Conservation (phyloP, 2,329 filamentous ascomycete genomes). For the Myotisia sp. region DNA sequence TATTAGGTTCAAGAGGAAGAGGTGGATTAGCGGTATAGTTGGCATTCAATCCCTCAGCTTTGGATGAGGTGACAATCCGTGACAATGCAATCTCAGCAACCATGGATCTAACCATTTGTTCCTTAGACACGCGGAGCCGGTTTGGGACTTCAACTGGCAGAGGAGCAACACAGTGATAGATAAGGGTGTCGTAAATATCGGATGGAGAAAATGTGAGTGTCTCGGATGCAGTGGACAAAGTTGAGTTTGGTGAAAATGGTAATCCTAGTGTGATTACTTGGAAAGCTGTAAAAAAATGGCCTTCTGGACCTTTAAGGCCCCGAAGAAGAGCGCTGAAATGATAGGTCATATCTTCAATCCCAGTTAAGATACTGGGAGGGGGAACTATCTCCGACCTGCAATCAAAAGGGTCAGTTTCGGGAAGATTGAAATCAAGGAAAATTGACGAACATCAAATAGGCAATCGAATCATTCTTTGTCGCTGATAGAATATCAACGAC, state of each 20-base stretch:
- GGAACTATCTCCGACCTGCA: neutral
- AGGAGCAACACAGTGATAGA: slow-evolving; percentile 24
- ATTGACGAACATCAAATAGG: neutral
- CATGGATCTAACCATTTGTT: slow-evolving; percentile 24
- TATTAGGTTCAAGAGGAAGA: neutral
- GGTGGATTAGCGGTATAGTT: too few species aligned
- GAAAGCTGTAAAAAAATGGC: slow-evolving; percentile 5
- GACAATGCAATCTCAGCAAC: slow-evolving; percentile 25
- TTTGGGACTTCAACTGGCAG: slow-evolving; percentile 22
- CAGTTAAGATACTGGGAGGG: slow-evolving; percentile 14
- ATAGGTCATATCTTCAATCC: slow-evolving; percentile 24
- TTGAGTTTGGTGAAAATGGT: slow-evolving; percentile 9
- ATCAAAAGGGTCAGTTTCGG: neutral
- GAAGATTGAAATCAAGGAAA: neutral
- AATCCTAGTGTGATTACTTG: slow-evolving; percentile 15
- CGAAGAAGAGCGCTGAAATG: slow-evolving; percentile 19
- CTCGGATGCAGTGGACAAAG: slow-evolving; percentile 11
- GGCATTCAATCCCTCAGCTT: neutral
- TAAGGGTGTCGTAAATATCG: slow-evolving; percentile 23
- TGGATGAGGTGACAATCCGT: slow-evolving; percentile 14
- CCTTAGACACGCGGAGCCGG: slow-evolving; percentile 26
- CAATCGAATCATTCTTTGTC: neutral
- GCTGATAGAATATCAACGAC: neutral
- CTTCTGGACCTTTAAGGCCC: slow-evolving; percentile 2
- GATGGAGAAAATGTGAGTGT: slow-evolving; percentile 5